A percentile compares a stretch with the other conserved stretches of the same genome.
phyloP scores from a whole-genome alignment of 1,139 yeast genomes.

The Hyphopichia wangnamkhiaoensis region DNA sequence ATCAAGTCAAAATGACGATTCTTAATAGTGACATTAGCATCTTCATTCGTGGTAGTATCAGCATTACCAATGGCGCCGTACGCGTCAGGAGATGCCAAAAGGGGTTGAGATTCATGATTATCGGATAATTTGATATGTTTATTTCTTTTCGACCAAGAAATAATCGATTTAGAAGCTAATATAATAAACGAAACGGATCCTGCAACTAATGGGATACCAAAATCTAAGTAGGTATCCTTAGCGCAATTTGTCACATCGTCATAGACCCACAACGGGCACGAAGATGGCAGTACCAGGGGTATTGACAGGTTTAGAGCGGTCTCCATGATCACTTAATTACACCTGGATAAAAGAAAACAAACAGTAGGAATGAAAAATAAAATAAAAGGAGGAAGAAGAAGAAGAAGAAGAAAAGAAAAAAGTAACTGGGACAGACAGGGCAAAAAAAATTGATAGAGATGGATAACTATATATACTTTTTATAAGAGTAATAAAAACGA shows the following conservation, averaged over 20 bases:
- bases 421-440: neutral
- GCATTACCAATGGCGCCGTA: conserved; percentile 28
- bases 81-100: conserved; percentile 30
- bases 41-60: conserved; percentile 8
- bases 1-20: conserved; percentile 54
- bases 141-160: conserved; percentile 12
- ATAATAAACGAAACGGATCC: conserved; percentile 32
- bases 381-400: conserved; percentile 1
- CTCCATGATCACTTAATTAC: neutral
- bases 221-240: conserved; percentile 26
- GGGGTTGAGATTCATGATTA: conserved; percentile 30
- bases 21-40: conserved; percentile 25
- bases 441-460: too few relatives aligned
- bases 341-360: neutral
- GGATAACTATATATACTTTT: too few relatives aligned
- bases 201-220: conserved; percentile 27
- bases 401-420: neutral
- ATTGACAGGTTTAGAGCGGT: neutral
- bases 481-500: too few relatives aligned
- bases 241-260: conserved; percentile 52
- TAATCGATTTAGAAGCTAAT: conserved; percentile 23
- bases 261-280: conserved; percentile 39
- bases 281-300: neutral
- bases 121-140: conserved; percentile 9
- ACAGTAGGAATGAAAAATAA: neutral